These are phyloP conservation scores for Plectosphaerella sp. DNA, from an alignment of 2,329 filamentous ascomycete genomes.

Conservation along the genomic window DNA sequence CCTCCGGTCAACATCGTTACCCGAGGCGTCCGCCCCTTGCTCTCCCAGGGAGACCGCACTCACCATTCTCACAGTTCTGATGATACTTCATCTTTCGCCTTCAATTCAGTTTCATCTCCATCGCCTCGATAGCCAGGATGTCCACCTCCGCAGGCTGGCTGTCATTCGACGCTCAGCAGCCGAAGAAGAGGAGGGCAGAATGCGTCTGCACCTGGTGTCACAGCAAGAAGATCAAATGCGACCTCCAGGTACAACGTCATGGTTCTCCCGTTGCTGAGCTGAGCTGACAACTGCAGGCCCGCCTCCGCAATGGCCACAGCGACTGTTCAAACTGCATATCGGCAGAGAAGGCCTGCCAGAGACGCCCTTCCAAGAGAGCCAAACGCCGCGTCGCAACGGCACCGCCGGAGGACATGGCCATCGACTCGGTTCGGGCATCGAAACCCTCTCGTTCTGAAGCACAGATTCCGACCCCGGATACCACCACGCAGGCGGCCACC, in stretches of 20 bases:
- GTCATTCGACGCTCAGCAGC: constrained; percentile 22
- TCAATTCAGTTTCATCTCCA: no score
- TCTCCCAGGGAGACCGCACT: no score
- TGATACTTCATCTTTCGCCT: no score
- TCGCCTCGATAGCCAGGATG: no score
- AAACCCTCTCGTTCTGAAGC: background rate
- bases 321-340: constrained; percentile 22
- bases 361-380: constrained; percentile 21
- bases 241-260: constrained; percentile 24
- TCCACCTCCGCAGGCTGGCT: constrained; percentile 16
- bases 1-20: no score
- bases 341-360: constrained; percentile 19
- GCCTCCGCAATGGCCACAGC: constrained; percentile 15
- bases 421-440: no score
- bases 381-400: constrained; percentile 11
- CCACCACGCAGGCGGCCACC: background rate
- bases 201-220: constrained; percentile 25
- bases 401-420: background rate
- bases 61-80: no score
- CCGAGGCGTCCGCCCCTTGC: no score
- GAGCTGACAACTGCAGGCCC: constrained; percentile 4
- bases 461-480: background rate
- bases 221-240: constrained; percentile 29
- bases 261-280: background rate
- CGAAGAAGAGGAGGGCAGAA: constrained; percentile 26